These are phyloP conservation scores for Endoconidiophora polonica DNA, from an alignment of 2,329 filamentous ascomycete species.

Conservation along the genomic window DNA sequence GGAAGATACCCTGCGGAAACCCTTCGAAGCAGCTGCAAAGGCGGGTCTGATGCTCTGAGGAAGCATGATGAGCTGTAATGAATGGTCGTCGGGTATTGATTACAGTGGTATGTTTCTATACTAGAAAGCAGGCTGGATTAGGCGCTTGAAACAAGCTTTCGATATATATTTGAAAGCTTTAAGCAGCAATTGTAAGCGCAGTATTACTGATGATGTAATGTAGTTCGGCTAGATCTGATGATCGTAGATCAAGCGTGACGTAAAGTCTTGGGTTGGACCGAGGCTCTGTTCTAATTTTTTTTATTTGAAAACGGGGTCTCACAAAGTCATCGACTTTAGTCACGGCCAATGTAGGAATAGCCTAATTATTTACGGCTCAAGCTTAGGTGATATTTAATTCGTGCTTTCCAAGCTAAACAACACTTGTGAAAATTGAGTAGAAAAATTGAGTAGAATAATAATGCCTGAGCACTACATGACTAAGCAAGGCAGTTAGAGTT, in stretches of 20 bases:
- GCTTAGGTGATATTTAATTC: too few species aligned
- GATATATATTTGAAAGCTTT: neutral
- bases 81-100: neutral
- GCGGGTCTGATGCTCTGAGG: constrained; percentile 10
- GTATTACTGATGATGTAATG: neutral
- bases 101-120: neutral
- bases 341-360: constrained; percentile 8
- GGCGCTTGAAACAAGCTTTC: neutral
- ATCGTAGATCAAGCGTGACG: constrained; percentile 1
- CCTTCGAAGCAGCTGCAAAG: constrained; percentile 4
- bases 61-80: constrained; percentile 4
- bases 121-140: neutral
- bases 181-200: neutral
- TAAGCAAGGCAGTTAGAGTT: neutral
- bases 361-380: neutral
- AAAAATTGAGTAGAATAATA: too few species aligned
- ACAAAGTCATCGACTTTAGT: constrained; percentile 1
- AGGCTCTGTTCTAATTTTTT: constrained; percentile 3
- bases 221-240: neutral
- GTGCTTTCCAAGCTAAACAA: too few species aligned
- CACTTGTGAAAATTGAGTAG: too few species aligned
- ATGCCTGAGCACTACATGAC: constrained; percentile 13
- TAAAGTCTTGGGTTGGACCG: constrained; percentile 1
- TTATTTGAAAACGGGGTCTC: constrained; percentile 3
- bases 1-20: constrained; percentile 4